Conservation (phyloP, 805 yeast species). For the Saturnispora zaruensis region DNA sequence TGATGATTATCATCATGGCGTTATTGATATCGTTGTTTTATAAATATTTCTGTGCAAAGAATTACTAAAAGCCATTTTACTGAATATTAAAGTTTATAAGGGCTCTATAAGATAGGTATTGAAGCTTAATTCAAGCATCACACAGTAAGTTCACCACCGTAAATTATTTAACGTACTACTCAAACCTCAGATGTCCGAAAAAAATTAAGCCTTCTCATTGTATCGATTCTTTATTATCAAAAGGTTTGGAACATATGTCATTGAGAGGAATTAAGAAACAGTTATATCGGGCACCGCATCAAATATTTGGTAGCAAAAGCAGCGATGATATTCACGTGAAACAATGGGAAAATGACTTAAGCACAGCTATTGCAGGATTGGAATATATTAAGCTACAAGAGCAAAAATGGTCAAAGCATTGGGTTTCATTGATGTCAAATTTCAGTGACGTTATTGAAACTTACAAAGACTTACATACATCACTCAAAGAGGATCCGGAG, state of each 20-base stretch:
- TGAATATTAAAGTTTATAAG: too few species aligned
- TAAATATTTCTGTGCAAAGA: too few species aligned
- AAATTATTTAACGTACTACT: too few species aligned
- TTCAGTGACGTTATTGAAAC: conserved; percentile 27
- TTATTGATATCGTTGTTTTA: too few species aligned
- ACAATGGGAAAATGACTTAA: conserved; percentile 38
- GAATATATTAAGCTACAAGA: conserved; percentile 31
- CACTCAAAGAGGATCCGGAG: conserved; percentile 11
- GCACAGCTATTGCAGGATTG: conserved; percentile 35
- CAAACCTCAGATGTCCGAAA: not conserved
- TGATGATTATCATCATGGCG: too few species aligned
- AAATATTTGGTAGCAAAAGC: conserved; percentile 27
- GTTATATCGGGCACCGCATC: conserved; percentile 30
- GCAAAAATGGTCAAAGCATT: conserved; percentile 22
- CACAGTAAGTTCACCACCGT: too few species aligned
- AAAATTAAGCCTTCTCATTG: not conserved
- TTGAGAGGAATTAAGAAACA: conserved; percentile 31
- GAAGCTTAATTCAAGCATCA: too few species aligned
- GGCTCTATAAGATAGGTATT: too few species aligned
- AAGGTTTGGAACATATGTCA: conserved; percentile 21
- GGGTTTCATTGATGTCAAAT: conserved; percentile 27
- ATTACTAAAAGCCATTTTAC: too few species aligned
- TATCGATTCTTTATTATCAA: not conserved
- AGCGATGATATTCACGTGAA: conserved; percentile 32
- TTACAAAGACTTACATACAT: conserved; percentile 27